Evolutionary conservation across 345 rosid species (phyloP), one percentile per base, ranked within the genome.

Genomic region (Pistacia atlantica): DNA sequence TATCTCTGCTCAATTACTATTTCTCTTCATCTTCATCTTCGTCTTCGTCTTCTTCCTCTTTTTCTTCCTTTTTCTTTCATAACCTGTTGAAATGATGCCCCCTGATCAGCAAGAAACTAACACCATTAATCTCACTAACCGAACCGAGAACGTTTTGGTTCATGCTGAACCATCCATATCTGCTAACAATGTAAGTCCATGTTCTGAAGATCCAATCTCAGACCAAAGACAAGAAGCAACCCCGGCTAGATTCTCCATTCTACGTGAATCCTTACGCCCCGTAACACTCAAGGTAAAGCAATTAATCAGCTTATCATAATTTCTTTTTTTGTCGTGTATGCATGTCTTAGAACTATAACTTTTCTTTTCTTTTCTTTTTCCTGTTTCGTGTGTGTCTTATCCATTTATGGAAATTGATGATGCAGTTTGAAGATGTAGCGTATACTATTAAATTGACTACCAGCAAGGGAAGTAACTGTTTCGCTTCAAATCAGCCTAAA

Each of bases 371-470:
- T 37, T 37, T 42, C 6, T 42, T 42, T 42, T 42, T 42, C 6
- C 7, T 4, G 45, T 38, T 12, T 4, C 42, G 8, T 59, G 13
- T n/a, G 4, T 11, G 20, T 31, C 25, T 33, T 58, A 17, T 56
- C 74, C 0, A 16, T 65, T 2, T 25, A 42, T 13, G 28, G 20
- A 14, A 31, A 38, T 62, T 38, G 54, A 22, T 25, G 14, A 75
- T 76, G 87, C 86, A 95, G 98, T 95, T 95, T 75, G 95, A 87
- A 79, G 97, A 95, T 76, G 83, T 93, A 2, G 80, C 87, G 9
- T 93, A 91, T 62, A 86, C 81, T 52, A 76, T 94, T 54, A 75
- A 68, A 65, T 75, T 87, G 64, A 80, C 64, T 37, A 61, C 81
- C 63, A 77, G 75, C 28, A 74, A 79, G 67, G 69, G 77, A 60